These are phyloP conservation scores for Schizophyllum commune DNA, from an alignment of 1,284 basidiomycete genomes.

Conservation along the genomic window DNA sequence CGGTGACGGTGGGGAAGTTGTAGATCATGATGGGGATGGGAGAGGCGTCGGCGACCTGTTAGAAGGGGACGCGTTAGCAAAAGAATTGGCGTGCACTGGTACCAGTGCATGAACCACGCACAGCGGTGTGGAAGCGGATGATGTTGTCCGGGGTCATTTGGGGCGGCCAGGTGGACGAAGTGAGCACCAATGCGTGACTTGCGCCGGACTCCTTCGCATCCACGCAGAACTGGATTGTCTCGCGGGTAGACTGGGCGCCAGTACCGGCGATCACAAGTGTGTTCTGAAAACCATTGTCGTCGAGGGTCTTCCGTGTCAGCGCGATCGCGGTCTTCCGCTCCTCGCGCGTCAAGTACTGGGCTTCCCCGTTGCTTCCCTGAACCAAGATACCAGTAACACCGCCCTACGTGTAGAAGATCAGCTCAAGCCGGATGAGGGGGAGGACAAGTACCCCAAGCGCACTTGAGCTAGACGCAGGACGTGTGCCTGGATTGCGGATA, in stretches of 20 bases:
- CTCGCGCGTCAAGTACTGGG: slow-evolving; percentile 65
- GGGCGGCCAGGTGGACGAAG: slow-evolving; percentile 60
- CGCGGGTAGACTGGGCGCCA: slow-evolving; percentile 73
- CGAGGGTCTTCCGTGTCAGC: slow-evolving; percentile 66
- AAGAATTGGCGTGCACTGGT: background rate
- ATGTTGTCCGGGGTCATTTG: slow-evolving; percentile 58
- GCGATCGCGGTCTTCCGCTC: slow-evolving; percentile 27
- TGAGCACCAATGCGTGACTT: slow-evolving; percentile 67
- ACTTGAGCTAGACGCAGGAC: slow-evolving; percentile 63
- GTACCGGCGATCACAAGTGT: slow-evolving; percentile 80
- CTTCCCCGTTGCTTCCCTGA: slow-evolving; percentile 74
- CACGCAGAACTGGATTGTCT: slow-evolving; percentile 72
- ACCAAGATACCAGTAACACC: slow-evolving; percentile 70
- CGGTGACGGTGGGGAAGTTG: slow-evolving; percentile 80
- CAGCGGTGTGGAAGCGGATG: slow-evolving; percentile 46
- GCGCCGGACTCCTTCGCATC: slow-evolving; percentile 82
- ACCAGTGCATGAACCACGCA: slow-evolving; percentile 31
- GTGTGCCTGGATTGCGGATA: slow-evolving; percentile 51
- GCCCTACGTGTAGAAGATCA: slow-evolving; percentile 31
- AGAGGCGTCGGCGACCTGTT: slow-evolving; percentile 71
- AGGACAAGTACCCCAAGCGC: background rate
- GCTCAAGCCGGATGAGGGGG: slow-evolving; percentile 2
- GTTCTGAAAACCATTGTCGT: slow-evolving; percentile 62
- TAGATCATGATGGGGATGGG: slow-evolving; percentile 87
- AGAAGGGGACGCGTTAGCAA: background rate